Conservation (phyloP, 1,284 basidiomycete genomes). For the Cryptococcus floricola region DNA sequence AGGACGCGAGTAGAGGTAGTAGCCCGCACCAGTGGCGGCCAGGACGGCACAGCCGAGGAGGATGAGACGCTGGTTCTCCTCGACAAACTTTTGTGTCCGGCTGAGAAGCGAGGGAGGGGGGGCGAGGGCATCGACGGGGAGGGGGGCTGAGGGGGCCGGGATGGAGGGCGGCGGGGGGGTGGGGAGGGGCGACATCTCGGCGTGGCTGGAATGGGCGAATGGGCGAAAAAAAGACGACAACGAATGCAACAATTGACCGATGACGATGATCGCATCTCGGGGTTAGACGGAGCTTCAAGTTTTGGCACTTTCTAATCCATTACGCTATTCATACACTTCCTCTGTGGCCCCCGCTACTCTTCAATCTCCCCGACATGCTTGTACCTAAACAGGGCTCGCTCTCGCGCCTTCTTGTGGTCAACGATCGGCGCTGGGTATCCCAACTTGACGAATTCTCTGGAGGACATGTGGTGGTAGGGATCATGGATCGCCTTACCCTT, state of each 20-base stretch:
- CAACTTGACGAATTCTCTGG: conserved; percentile 61
- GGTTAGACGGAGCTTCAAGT: neutral
- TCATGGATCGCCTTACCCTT: conserved; percentile 58
- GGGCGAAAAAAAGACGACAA: neutral
- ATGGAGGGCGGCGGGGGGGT: conserved; percentile 12
- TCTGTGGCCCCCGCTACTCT: no score
- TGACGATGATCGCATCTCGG: neutral
- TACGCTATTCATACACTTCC: no score
- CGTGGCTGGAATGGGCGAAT: neutral
- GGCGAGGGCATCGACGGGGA: conserved; percentile 7
- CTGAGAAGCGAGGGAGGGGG: conserved; percentile 29
- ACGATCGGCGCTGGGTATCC: conserved; percentile 79
- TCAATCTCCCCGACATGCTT: conserved; percentile 63
- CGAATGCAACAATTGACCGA: no score
- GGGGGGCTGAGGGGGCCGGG: conserved; percentile 5
- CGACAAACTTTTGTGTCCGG: conserved; percentile 43
- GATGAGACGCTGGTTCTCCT: conserved; percentile 46
- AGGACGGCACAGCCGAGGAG: conserved; percentile 59
- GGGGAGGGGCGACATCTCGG: conserved; percentile 11
- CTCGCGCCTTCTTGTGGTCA: conserved; percentile 67
- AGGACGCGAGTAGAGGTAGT: conserved; percentile 55
- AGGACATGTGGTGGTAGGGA: conserved; percentile 63
- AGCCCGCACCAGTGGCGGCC: conserved; percentile 71
- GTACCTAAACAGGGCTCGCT: conserved; percentile 73
- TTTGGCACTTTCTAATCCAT: neutral